phyloP scores from a whole-genome alignment of 31 red algal species.

The Odonthalia washingtoniensis region DNA sequence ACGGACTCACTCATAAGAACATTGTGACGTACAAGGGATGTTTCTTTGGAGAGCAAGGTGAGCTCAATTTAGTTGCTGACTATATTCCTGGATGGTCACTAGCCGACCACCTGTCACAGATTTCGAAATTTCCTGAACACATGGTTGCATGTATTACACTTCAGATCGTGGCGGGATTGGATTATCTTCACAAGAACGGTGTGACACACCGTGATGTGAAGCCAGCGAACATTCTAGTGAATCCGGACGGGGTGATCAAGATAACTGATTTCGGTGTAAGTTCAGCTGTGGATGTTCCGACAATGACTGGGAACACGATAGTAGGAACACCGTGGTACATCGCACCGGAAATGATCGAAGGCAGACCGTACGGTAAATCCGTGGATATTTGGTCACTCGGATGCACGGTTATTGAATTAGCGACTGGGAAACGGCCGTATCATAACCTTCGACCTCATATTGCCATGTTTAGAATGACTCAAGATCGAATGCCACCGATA shows the following conservation, averaged over 20 bases:
- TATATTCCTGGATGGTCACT: constrained; percentile 90
- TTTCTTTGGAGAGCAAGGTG: constrained; percentile 80
- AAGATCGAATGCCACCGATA: constrained; percentile 76
- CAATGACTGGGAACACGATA: constrained; percentile 79
- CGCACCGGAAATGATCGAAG: constrained; percentile 94
- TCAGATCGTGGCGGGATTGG: constrained; percentile 85
- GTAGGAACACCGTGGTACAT: constrained; percentile 91
- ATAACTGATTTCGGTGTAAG: constrained; percentile 94
- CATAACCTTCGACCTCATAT: constrained; percentile 73
- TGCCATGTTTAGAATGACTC: constrained; percentile 76
- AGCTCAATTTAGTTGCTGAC: constrained; percentile 81
- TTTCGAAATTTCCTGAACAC: constrained; percentile 73
- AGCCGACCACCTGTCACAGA: constrained; percentile 80
- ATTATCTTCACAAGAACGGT: constrained; percentile 78
- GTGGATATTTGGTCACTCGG: constrained; percentile 96
- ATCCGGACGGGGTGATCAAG: constrained; percentile 85
- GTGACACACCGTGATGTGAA: constrained; percentile 84
- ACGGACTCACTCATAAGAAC: constrained; percentile 73
- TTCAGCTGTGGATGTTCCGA: constrained; percentile 70
- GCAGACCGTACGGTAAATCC: constrained; percentile 80
- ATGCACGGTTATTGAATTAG: constrained; percentile 88
- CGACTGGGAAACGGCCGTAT: constrained; percentile 80
- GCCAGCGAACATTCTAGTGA: constrained; percentile 87
- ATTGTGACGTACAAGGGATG: constrained; percentile 80
- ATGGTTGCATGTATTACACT: constrained; percentile 81